Evolutionary conservation across 768 basidiomycete species (phyloP), one percentile per base, ranked within the genome.

Genomic region (Lactifluus piperatus): DNA sequence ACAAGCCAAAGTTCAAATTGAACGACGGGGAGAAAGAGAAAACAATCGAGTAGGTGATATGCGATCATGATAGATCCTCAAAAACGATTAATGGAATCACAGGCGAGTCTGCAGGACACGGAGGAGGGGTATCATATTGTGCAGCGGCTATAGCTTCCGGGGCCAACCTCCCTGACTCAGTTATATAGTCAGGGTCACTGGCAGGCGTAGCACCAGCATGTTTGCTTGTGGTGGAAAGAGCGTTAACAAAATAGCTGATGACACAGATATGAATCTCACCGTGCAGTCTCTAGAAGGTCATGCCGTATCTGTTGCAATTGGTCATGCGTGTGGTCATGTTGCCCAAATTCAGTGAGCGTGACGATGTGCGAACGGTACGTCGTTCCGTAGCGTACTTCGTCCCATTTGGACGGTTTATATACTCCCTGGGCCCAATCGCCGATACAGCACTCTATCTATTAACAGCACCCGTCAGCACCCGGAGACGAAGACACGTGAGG

Each of bases 361-460:
- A 5, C 29, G 4, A 48, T 8, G 39, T 59, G 58, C 18, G 58
- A 58, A 11, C 0, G 11, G 7, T 58, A 58, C 24, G 24, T 16
- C 1, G 3, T 5, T 27, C 20, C 41, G 37, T 30, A 60, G 52
- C 34, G n/a, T 10, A 1, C 18, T 22, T 55, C 47, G 9, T 50
- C 26, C 53, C 53, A 50, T 20, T 7, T 24, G 0, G 53, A 54
- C 10, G 27, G 34, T 27, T 9, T 37, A 9, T 14, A n/a, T n/a
- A 20, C 55, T 0, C 58, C 58, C 29, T 34, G 26, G 13, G 26
- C 36, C 58, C 58, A 60, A 30, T 59, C 58, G 20, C 45, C 37
- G 7, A 59, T 59, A 24, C 58, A 59, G 47, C 52, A 54, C 47
- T 60, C 48, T 20, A 60, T 34, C 58, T 55, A 16, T 30, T 24